Evolutionary conservation across 108 stramenopile genomes (phyloP), one percentile per base, ranked within the genome.

Genomic region (Bacterosira constricta): DNA sequence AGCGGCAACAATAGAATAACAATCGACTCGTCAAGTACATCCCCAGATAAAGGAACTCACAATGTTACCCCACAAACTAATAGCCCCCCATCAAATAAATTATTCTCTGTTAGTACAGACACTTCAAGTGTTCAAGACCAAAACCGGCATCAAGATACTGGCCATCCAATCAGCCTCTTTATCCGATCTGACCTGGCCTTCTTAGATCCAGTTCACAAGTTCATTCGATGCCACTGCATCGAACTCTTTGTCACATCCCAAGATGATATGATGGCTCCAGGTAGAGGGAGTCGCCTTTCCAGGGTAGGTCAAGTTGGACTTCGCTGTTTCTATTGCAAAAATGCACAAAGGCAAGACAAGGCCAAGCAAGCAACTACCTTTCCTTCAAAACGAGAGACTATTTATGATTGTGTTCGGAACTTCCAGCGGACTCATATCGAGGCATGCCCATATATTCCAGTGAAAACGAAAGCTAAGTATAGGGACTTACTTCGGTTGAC

Each of bases 241-340:
- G 59, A 60, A 60, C 35, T 39, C 18, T 60, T 60, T 37, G 23
- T 26, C 6, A 17, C 37, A 11, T 38, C 59, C 5, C 38, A 25
- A 13, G 17, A 23, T 11, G 51, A 60, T 12, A 13, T 18, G 17
- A 35, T 4, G 59, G n/a, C n/a, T n/a, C n/a, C 59, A 10, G 59
- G 37, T 10, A 37, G 59, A 60, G 23, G 21, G 18, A 18, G 37
- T 15, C 23, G 37, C n/a, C 59, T 37, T 12, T 20, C 23, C 27
- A 37, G 39, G 17, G 59, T 41, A 6, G 59, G 59, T 23, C 59
- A 60, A 60, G 59, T 60, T 36, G 59, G 59, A 18, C 39, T 60
- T 5, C 59, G 59, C 23, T 60, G 59, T 36, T 27, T 38, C 6
- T 41, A 60, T 12, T 60, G 59, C 38, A 60, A 60, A 27, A 5